Conservation (phyloP, 164 flowering plant species). For the Vitis rotundifolia region DNA sequence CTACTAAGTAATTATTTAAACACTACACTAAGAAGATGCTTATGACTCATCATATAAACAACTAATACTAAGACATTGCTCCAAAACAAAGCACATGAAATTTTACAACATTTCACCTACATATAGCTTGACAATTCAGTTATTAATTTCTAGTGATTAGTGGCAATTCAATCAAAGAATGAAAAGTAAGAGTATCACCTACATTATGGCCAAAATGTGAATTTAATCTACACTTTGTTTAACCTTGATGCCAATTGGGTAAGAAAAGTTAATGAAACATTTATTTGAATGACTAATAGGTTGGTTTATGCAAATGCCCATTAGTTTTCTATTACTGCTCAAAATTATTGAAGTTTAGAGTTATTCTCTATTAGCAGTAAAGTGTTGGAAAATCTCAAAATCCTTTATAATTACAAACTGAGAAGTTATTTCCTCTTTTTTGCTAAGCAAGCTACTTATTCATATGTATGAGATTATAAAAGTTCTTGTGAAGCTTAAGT, state of each 20-base stretch:
- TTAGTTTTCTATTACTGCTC: slow-evolving; percentile 28
- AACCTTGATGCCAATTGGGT: slow-evolving; percentile 44
- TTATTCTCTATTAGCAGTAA: slow-evolving; percentile 30
- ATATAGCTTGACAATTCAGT: too few relatives aligned
- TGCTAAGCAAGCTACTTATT: slow-evolving; percentile 18
- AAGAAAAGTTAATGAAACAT: slow-evolving; percentile 16
- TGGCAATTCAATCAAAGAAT: too few relatives aligned
- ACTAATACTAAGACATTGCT: too few relatives aligned
- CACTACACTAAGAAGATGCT: too few relatives aligned
- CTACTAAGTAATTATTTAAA: too few relatives aligned
- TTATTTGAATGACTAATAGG: slow-evolving; percentile 14
- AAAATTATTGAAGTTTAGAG: slow-evolving; percentile 34
- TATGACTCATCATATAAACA: too few relatives aligned
- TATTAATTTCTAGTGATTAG: too few relatives aligned
- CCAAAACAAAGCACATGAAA: too few relatives aligned
- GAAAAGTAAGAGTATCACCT: neutral
- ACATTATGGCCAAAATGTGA: neutral
- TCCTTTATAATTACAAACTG: slow-evolving; percentile 15
- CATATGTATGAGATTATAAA: slow-evolving; percentile 29
- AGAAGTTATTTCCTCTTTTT: slow-evolving; percentile 14
- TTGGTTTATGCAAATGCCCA: slow-evolving; percentile 18
- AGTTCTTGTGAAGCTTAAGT: slow-evolving; percentile 23
- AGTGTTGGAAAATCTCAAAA: slow-evolving; percentile 37
- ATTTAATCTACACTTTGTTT: slow-evolving; percentile 17
- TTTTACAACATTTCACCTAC: too few relatives aligned